A percentile compares a stretch with the other conserved stretches of the same genome.
Conservation (phyloP, 73 alveolate genomes). For the Effrenium voratum region DNA sequence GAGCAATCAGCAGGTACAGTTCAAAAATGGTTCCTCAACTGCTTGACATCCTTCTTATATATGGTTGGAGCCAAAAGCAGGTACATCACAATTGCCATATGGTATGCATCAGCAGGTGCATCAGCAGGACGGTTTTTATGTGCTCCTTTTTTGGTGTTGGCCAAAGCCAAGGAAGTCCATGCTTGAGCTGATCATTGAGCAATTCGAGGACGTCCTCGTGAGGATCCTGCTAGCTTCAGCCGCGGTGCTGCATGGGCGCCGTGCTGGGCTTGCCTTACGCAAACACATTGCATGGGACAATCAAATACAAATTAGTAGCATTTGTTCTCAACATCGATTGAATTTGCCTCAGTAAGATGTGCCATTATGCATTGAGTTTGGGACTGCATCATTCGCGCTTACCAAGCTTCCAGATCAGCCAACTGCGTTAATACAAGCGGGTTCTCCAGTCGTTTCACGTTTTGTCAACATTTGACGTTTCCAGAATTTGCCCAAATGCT, state of each 20-base stretch:
- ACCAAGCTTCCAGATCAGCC: no score
- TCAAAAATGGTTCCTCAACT: not conserved
- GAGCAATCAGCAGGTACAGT: no score
- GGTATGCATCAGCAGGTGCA: not conserved
- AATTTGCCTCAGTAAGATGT: not conserved
- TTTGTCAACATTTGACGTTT: no score
- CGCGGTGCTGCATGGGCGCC: not conserved
- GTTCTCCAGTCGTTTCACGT: no score
- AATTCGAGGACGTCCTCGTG: slow-evolving; percentile 89
- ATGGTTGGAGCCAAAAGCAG: not conserved
- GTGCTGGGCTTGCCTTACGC: not conserved
- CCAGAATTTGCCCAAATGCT: no score
- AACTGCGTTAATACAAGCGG: no score
- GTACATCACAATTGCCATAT: not conserved
- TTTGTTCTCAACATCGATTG: not conserved
- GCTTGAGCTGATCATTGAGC: slow-evolving; percentile 82
- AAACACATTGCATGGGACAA: not conserved
- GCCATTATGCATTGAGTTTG: no score
- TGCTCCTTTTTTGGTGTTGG: not conserved
- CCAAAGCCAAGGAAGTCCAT: slow-evolving; percentile 35
- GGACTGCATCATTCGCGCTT: no score
- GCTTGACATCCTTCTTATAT: not conserved
- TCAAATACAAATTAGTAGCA: not conserved
- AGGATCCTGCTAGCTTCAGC: slow-evolving; percentile 78
- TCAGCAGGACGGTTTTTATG: not conserved